Evolutionary conservation across 345 rosid genomes (phyloP).

Genomic region (Brassica incana): DNA sequence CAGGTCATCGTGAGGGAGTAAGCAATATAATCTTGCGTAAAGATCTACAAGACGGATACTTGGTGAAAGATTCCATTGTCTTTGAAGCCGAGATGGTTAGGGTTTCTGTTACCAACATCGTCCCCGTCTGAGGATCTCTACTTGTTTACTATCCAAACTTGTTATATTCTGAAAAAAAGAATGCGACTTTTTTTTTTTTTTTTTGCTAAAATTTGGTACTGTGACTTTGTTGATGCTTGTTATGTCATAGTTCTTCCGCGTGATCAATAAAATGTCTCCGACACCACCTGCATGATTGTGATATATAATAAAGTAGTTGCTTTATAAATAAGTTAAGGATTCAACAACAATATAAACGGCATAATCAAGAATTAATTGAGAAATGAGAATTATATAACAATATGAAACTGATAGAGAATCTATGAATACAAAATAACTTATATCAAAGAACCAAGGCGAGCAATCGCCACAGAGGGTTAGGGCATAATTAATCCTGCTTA

Average conservation of each 20-base stretch:
- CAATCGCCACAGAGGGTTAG: constrained; percentile 13
- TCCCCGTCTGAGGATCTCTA: constrained; percentile 3
- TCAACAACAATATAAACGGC: constrained; percentile 13
- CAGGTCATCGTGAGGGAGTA: constrained; percentile 24
- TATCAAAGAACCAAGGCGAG: not conserved
- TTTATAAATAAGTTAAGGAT: constrained; percentile 18
- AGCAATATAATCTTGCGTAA: constrained; percentile 21
- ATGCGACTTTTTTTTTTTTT: too few relatives aligned
- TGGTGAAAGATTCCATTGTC: constrained; percentile 26
- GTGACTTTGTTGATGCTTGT: not conserved
- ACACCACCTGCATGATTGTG: constrained; percentile 9
- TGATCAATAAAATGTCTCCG: not conserved
- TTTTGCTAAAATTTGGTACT: too few relatives aligned
- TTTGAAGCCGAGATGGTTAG: constrained; percentile 27
- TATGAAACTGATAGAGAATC: constrained; percentile 18
- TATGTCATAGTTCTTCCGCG: not conserved
- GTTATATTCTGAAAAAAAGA: not conserved
- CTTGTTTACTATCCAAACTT: not conserved
- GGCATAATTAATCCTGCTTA: too few relatives aligned
- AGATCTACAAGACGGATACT: constrained; percentile 32
- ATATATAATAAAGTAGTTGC: not conserved
- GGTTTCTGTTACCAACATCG: constrained; percentile 32
- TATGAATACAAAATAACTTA: not conserved
- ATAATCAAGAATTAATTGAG: not conserved
- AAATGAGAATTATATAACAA: not conserved